Base-by-base conservation (phyloP, 2,329 filamentous ascomycete species). In the Colletotrichum karsti region DNA sequence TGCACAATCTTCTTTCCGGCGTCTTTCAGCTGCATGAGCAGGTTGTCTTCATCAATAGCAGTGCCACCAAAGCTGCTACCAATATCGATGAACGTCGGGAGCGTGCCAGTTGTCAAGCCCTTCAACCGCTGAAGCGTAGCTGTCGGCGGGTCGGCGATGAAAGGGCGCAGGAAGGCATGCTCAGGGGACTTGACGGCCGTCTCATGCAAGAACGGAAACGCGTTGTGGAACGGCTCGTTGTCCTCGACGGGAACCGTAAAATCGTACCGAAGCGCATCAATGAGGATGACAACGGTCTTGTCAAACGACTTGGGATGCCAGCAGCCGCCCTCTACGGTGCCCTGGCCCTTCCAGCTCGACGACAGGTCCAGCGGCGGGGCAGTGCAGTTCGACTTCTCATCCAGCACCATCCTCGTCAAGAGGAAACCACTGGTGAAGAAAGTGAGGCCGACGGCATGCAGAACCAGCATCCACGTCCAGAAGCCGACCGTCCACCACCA, bases 251-350 rank as follows among this genome's bases (percentile, higher is more conserved):
- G 96, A 10, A 98, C 89, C 0, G 95, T 97, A 74, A 99, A 99
- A 79, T 99, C 96, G 81, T 99, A 99, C 68, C 96, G 92, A 66
- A 99, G 86, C 59, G 96, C 96, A 79, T 99, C 96, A 65, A 99
- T 92, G 56, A 99, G 83, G 63, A 99, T 88, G 24, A 99, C 88
- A 51, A 99, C 91, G 10, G 95, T 95, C 77, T 95, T 96, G 70
- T 97, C 89, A 77, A 98, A 99, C 2, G 90, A 93, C 82, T 94
- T 97, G 35, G 94, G 93, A 78, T 98, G 94, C 96, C 96, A 99
- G 85, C 96, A 99, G 71, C 96, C 96, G 64, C 86, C 84, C 22
- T 88, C 81, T 3, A 83, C 78, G 15, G 81, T 85, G 8, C 82
- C 78, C 48, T 77, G 77, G 9, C 79, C 80, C 37, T 76, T 70